These are phyloP conservation scores for Suhomyces vadensis DNA, from an alignment of 805 yeast genomes.

Conservation along the genomic window DNA sequence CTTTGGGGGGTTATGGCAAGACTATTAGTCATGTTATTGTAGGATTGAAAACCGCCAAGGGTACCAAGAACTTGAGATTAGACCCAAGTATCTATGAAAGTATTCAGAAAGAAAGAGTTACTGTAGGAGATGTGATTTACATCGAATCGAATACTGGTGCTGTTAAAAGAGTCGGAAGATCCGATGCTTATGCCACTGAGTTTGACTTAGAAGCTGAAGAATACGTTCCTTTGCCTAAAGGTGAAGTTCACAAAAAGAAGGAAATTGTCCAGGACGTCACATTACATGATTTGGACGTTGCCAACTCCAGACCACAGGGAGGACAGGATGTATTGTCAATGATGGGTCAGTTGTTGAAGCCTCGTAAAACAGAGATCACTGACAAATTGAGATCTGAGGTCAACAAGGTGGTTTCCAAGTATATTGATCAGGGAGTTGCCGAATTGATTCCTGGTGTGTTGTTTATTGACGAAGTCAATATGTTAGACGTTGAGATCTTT, in stretches of 20 bases:
- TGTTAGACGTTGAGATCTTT: conserved; percentile 96
- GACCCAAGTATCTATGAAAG: conserved; percentile 93
- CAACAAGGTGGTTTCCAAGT: conserved; percentile 91
- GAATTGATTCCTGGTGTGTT: conserved; percentile 97
- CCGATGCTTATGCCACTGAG: conserved; percentile 98
- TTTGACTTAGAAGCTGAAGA: conserved; percentile 98
- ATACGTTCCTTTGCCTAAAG: conserved; percentile 97
- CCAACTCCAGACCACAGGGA: conserved; percentile 94
- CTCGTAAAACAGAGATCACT: conserved; percentile 94
- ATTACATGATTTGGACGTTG: conserved; percentile 92
- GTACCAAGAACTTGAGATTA: conserved; percentile 83
- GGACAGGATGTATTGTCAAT: conserved; percentile 94
- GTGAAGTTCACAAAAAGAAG: conserved; percentile 97
- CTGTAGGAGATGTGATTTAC: conserved; percentile 95
- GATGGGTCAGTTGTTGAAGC: conserved; percentile 97
- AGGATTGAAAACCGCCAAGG: conserved; percentile 89
- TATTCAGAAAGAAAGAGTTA: conserved; percentile 90
- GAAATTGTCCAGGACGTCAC: conserved; percentile 98
- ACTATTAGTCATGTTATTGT: conserved; percentile 92
- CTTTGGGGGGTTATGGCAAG: conserved; percentile 96
- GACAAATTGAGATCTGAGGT: conserved; percentile 93
- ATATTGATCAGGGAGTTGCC: conserved; percentile 97
- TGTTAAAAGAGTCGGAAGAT: conserved; percentile 94
- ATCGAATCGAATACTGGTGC: conserved; percentile 98
- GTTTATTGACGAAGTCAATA: conserved; percentile 97